A percentile compares a stretch with the other conserved stretches of the same genome.
Conservation (phyloP, 2,329 filamentous ascomycete species). For the Dactylellina parvicollis region DNA sequence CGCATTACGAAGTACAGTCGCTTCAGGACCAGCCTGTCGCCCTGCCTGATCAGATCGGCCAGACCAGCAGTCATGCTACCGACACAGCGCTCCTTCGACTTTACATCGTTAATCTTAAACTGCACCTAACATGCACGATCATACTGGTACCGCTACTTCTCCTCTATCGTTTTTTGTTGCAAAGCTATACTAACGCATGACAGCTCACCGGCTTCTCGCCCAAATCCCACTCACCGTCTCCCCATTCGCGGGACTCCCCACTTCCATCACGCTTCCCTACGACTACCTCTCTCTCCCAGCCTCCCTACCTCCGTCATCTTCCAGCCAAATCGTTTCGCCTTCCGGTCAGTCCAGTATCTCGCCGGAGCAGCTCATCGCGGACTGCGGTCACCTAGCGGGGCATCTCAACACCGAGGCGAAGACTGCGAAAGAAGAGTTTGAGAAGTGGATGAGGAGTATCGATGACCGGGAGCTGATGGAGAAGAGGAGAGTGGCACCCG, state of each 20-base stretch:
- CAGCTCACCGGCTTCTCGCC: slow-evolving; percentile 81
- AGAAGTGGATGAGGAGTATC: slow-evolving; percentile 74
- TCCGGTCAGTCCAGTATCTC: slow-evolving; percentile 81
- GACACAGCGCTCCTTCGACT: no score
- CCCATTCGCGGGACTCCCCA: slow-evolving; percentile 89
- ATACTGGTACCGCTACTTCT: slow-evolving; percentile 13
- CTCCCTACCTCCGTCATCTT: slow-evolving; percentile 78
- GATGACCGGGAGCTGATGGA: slow-evolving; percentile 70
- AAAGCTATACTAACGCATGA: background rate
- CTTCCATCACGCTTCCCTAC: slow-evolving; percentile 90
- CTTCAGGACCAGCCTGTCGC: no score
- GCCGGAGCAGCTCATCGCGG: slow-evolving; percentile 83
- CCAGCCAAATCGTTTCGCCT: slow-evolving; percentile 75
- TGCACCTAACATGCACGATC: slow-evolving; percentile 23
- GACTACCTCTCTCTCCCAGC: slow-evolving; percentile 92
- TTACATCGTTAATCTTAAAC: background rate
- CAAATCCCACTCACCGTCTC: slow-evolving; percentile 94
- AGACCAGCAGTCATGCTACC: background rate
- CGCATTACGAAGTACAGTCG: background rate
- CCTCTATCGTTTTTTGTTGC: background rate
- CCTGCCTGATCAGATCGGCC: background rate
- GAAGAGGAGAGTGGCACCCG: slow-evolving; percentile 80
- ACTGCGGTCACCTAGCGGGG: slow-evolving; percentile 79
- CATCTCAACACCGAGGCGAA: slow-evolving; percentile 76
- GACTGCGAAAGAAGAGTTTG: slow-evolving; percentile 74